Evolutionary conservation across 192 early-diverging fungal genomes (phyloP).

Genomic region (Coemansia sp.): DNA sequence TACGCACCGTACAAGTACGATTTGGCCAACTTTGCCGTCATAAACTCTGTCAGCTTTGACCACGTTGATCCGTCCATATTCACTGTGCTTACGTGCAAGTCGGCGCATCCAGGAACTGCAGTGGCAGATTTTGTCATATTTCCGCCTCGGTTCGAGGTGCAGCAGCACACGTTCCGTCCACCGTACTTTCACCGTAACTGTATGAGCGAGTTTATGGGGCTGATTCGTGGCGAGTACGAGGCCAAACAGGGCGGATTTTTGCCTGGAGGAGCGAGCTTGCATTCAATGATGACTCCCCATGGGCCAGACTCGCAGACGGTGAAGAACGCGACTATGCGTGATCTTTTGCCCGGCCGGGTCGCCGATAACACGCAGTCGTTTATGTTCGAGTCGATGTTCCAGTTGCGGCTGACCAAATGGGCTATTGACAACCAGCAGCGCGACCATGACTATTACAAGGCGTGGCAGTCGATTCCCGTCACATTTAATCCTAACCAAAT

Average conservation of each 20-base stretch:
- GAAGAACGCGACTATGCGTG: slow-evolving; percentile 66
- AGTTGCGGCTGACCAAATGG: slow-evolving; percentile 80
- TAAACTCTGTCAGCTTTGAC: slow-evolving; percentile 84
- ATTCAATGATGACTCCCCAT: slow-evolving; percentile 87
- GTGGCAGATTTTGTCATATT: slow-evolving; percentile 96
- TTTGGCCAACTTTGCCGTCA: slow-evolving; percentile 75
- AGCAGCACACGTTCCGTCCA: slow-evolving; percentile 87
- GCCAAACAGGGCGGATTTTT: slow-evolving; percentile 89
- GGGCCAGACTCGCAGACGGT: slow-evolving; percentile 86
- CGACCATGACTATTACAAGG: slow-evolving; percentile 84
- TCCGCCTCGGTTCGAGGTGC: slow-evolving; percentile 92
- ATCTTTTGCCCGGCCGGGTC: slow-evolving; percentile 75
- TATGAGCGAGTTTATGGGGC: slow-evolving; percentile 98
- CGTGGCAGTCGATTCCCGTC: slow-evolving; percentile 71
- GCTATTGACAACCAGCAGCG: slow-evolving; percentile 70
- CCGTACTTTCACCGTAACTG: slow-evolving; percentile 98
- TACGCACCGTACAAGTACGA: slow-evolving; percentile 95
- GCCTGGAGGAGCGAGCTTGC: slow-evolving; percentile 85
- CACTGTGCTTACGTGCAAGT: slow-evolving; percentile 91
- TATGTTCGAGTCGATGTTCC: slow-evolving; percentile 91
- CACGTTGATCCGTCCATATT: slow-evolving; percentile 97
- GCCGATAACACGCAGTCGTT: slow-evolving; percentile 86
- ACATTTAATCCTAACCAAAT: slow-evolving; percentile 46
- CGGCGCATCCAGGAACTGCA: slow-evolving; percentile 79
- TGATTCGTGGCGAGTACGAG: slow-evolving; percentile 90